These are phyloP conservation scores for Solanum okadae DNA, from an alignment of 257 asterid species.

Conservation along the genomic window DNA sequence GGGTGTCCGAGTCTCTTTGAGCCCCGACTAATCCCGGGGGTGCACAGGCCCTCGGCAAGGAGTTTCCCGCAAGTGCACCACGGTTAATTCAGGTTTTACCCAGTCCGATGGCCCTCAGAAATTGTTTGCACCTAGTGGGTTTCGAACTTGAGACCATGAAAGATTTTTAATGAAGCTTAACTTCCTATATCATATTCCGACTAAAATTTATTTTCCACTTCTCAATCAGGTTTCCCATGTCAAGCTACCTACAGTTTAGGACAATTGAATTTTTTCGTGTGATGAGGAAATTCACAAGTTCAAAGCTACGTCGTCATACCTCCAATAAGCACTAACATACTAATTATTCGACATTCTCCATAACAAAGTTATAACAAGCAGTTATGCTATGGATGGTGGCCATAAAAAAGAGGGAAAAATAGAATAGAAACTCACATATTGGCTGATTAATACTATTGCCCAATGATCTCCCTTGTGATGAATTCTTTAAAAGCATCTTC, in stretches of 20 bases:
- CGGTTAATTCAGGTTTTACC: too few species aligned
- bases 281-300: not conserved
- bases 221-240: not conserved
- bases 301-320: not conserved
- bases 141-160: too few species aligned
- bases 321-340: not conserved
- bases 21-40: too few species aligned
- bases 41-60: too few species aligned
- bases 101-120: too few species aligned
- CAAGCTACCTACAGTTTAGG: not conserved
- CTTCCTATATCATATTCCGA: not conserved
- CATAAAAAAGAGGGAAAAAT: not conserved
- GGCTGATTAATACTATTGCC: constrained; percentile 73
- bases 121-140: too few species aligned
- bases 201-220: not conserved
- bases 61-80: too few species aligned
- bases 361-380: not conserved
- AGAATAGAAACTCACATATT: constrained; percentile 49
- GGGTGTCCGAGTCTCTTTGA: too few species aligned
- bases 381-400: not conserved
- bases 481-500: constrained; percentile 91
- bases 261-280: not conserved
- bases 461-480: constrained; percentile 75
- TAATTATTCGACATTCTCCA: not conserved
- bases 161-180: not conserved